phyloP scores from a whole-genome alignment of 2,329 filamentous ascomycete species.

The Coniella vitis region DNA sequence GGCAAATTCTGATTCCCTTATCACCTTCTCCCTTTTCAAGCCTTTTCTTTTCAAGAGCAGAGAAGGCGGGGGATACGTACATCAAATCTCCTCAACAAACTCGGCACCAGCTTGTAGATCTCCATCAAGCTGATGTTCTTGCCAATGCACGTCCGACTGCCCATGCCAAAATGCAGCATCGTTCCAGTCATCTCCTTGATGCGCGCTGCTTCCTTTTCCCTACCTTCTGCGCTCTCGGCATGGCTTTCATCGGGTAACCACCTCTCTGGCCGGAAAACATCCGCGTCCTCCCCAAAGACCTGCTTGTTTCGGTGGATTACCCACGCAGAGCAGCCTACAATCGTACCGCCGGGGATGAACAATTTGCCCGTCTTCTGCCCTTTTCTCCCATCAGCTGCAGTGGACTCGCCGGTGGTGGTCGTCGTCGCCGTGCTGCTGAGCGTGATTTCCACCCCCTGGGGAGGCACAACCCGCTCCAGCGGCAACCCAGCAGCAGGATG shows the following conservation, averaged over 20 bases:
- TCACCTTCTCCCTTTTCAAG: too few species aligned
- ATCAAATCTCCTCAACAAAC: slow-evolving; percentile 58
- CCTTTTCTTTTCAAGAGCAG: too few species aligned
- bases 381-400: too few species aligned
- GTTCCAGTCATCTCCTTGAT: slow-evolving; percentile 60
- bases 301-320: slow-evolving; percentile 62
- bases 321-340: slow-evolving; percentile 71
- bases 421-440: too few species aligned
- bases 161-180: slow-evolving; percentile 71
- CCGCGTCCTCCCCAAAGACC: slow-evolving; percentile 60
- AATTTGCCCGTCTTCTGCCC: slow-evolving; percentile 33
- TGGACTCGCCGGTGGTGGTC: too few species aligned
- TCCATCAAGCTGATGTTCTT: slow-evolving; percentile 58
- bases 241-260: slow-evolving; percentile 45
- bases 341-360: slow-evolving; percentile 61
- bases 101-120: slow-evolving; percentile 58
- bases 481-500: slow-evolving; percentile 62
- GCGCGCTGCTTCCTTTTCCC: slow-evolving; percentile 40
- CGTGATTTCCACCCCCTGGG: slow-evolving; percentile 58
- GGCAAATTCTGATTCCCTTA: too few species aligned
- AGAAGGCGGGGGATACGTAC: too few species aligned
- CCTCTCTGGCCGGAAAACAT: slow-evolving; percentile 61
- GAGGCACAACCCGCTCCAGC: slow-evolving; percentile 67
- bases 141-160: slow-evolving; percentile 62
- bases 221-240: slow-evolving; percentile 36